Base-by-base conservation (phyloP, 1,139 yeast genomes). In the Lodderomyces elongisporus region DNA sequence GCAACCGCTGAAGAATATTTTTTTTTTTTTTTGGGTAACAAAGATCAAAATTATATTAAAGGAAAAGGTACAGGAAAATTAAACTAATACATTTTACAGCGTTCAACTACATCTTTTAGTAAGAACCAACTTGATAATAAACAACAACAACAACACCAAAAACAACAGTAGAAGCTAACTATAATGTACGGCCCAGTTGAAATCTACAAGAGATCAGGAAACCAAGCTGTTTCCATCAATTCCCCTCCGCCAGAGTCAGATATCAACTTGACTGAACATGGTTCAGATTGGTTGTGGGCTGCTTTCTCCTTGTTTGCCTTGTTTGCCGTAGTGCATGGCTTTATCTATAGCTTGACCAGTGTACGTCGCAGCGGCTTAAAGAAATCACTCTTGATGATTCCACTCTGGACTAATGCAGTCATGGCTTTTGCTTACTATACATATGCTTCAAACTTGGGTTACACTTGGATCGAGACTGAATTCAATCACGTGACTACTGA, bases 231-330 rank as follows among this genome's bases (percentile, higher is more conserved):
- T 27, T 34, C 47, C 4, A 51, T 74, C 37, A 79, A 79, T 47
- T 69, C 76, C 14, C 56, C 62, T 3, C 51, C 67, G 10, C 32
- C 50, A 5, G 56, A 52, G 3, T 54, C 67, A 35, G 77, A 72
- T 41, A 70, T 77, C 48, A 75, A 72, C 39, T 45, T 79, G 31
- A 77, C 83, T 14, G 42, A 50, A 9, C 77, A 74, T 44, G 87
- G 87, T 47, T 75, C 84, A 5, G 74, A 75, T 51, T 79, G 85
- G 85, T 64, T 75, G 43, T 79, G 85, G 85, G 73, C 87, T 1
- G 82, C 65, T 14, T 77, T 80, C 47, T 53, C 75, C 2, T 41
- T 64, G 9, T 74, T 78, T 49, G 66, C 67, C 10, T 36, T 69
- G 3, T 51, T 69, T 7, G 53, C 77, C 10, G 35, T 77, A 16